phyloP scores from a whole-genome alignment of 2,329 filamentous ascomycete genomes.

The Penicillium nordicum region DNA sequence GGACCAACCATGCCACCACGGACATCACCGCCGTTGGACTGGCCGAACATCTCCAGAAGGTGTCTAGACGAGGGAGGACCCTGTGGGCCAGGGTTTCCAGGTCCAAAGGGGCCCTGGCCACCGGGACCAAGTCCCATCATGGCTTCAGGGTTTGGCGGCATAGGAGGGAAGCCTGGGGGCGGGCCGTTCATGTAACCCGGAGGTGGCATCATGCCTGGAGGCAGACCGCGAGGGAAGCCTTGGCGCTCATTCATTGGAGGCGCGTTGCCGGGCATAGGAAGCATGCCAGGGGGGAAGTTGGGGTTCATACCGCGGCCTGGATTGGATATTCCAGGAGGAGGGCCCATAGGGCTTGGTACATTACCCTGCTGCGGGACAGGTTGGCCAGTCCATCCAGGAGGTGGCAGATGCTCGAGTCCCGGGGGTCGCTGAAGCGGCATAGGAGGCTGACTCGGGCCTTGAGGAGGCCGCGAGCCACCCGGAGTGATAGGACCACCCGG shows the following conservation, averaged over 20 bases:
- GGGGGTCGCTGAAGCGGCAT: conserved; percentile 45
- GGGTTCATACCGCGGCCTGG: conserved; percentile 38
- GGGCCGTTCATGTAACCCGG: conserved; percentile 46
- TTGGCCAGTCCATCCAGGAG: conserved; percentile 40
- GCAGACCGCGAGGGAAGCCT: conserved; percentile 38
- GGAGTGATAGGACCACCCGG: conserved; percentile 37
- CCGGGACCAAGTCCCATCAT: conserved; percentile 38
- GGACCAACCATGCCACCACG: conserved; percentile 39
- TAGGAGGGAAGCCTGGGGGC: conserved; percentile 40
- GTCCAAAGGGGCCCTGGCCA: conserved; percentile 35
- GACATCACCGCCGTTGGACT: conserved; percentile 33
- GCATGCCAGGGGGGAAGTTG: conserved; percentile 43
- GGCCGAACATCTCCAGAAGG: conserved; percentile 45
- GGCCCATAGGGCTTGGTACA: conserved; percentile 31
- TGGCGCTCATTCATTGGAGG: conserved; percentile 37
- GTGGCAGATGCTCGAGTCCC: conserved; percentile 43
- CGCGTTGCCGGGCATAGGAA: conserved; percentile 28
- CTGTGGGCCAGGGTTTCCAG: conserved; percentile 36
- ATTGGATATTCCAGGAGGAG: conserved; percentile 38
- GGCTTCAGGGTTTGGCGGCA: conserved; percentile 38
- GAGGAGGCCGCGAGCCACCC: conserved; percentile 32
- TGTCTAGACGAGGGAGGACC: conserved; percentile 40
- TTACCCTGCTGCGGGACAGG: conserved; percentile 36
- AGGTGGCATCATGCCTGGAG: conserved; percentile 46
- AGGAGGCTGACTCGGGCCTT: conserved; percentile 32